These are phyloP conservation scores for Pelagomonas calceolata DNA, from an alignment of 108 stramenopile genomes.

Conservation along the genomic window DNA sequence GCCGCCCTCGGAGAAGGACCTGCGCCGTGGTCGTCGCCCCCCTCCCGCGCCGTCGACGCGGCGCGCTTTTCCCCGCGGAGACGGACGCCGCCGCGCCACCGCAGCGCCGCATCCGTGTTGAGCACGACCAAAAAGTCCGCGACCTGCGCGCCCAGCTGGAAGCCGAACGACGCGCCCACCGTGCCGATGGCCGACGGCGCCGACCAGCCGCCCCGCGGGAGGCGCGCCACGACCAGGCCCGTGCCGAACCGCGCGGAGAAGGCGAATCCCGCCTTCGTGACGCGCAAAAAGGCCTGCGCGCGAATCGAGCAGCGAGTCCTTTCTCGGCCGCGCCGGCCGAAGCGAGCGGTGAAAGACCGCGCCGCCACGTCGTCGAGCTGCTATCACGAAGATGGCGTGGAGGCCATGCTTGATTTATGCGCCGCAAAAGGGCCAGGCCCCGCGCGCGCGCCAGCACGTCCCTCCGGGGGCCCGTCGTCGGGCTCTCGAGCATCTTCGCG, in stretches of 20 bases:
- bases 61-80: no score
- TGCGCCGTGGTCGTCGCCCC: no score
- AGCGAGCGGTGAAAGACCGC: no score
- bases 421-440: neutral
- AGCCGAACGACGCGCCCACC: slow-evolving; percentile 61
- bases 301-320: slow-evolving; percentile 59
- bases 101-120: slow-evolving; percentile 63
- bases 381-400: no score
- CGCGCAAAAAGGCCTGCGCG: slow-evolving; percentile 68
- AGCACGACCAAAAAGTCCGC: slow-evolving; percentile 71
- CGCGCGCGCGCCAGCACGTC: neutral
- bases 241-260: slow-evolving; percentile 62
- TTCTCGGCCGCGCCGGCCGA: no score
- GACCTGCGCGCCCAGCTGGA: slow-evolving; percentile 73
- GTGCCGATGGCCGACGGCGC: slow-evolving; percentile 73
- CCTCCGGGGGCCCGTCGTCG: slow-evolving; percentile 17
- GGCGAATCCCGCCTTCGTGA: slow-evolving; percentile 70
- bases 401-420: no score
- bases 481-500: slow-evolving; percentile 39
- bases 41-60: no score
- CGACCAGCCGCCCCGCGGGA: slow-evolving; percentile 72
- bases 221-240: slow-evolving; percentile 62
- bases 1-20: slow-evolving; percentile 60
- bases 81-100: no score
- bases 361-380: no score